Evolutionary conservation across 2,329 filamentous ascomycete species (phyloP).

Genomic region (Pezicula carpinea): DNA sequence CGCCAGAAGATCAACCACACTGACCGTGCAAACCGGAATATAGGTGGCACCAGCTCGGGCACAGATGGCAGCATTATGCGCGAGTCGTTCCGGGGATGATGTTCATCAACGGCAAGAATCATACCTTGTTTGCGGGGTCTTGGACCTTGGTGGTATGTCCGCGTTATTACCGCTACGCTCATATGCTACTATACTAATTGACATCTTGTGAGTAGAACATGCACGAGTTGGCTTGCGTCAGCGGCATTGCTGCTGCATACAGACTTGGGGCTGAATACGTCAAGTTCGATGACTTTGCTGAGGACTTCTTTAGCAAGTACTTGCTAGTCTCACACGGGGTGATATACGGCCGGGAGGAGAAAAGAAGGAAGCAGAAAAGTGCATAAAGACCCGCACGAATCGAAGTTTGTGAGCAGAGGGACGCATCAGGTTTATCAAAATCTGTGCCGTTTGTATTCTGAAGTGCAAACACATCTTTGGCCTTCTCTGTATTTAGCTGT

Average conservation of each 20-base stretch:
- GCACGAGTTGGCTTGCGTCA: slow-evolving; percentile 67
- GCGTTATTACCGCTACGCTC: background rate
- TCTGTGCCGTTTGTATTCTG: no score
- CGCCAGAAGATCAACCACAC: no score
- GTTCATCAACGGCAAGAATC: slow-evolving; percentile 62
- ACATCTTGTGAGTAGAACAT: slow-evolving; percentile 47
- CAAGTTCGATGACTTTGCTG: slow-evolving; percentile 50
- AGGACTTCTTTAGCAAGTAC: slow-evolving; percentile 44
- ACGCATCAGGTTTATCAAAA: no score
- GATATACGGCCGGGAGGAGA: slow-evolving; percentile 29
- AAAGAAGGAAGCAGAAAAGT: slow-evolving; percentile 21
- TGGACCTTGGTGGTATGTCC: slow-evolving; percentile 26
- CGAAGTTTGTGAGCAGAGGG: no score
- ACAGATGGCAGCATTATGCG: slow-evolving; percentile 58
- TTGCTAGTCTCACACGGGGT: slow-evolving; percentile 40
- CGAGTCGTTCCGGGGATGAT: slow-evolving; percentile 67
- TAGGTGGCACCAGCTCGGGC: slow-evolving; percentile 60
- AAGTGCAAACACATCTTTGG: no score
- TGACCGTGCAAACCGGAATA: no score
- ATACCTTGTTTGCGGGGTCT: slow-evolving; percentile 38
- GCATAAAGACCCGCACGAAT: background rate
- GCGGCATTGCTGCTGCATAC: slow-evolving; percentile 66
- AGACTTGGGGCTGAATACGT: slow-evolving; percentile 61
- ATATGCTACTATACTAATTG: background rate
- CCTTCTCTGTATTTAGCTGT: no score